These are phyloP conservation scores for Cladosporium sp. DNA, from an alignment of 2,329 filamentous ascomycete species.

Conservation along the genomic window DNA sequence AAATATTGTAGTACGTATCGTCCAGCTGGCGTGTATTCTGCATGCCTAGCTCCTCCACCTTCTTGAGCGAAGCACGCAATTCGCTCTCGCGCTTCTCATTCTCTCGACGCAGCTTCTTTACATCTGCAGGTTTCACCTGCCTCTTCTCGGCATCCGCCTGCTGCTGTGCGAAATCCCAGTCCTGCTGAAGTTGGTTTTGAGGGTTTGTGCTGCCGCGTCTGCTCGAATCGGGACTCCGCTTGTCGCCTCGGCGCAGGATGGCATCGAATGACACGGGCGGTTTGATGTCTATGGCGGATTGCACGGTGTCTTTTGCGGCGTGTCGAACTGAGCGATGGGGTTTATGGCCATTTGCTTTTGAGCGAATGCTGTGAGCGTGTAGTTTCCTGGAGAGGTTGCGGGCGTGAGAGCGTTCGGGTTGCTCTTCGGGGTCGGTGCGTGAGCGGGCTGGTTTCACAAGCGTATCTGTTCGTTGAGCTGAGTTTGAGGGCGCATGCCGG, in stretches of 20 bases:
- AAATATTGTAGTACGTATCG: slow-evolving; percentile 67
- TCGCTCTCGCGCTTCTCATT: slow-evolving; percentile 37
- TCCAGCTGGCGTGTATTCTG: slow-evolving; percentile 63
- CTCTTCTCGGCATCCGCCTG: slow-evolving; percentile 15
- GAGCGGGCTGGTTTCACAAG: slow-evolving; percentile 16
- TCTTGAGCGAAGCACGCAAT: slow-evolving; percentile 36
- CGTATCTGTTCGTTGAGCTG: too few species aligned
- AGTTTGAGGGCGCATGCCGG: too few species aligned
- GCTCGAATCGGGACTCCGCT: slow-evolving; percentile 22
- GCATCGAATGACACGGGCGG: slow-evolving; percentile 42
- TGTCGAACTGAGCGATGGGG: slow-evolving; percentile 23
- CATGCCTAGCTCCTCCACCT: slow-evolving; percentile 52
- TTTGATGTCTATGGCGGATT: slow-evolving; percentile 41
- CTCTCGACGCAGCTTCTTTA: slow-evolving; percentile 34
- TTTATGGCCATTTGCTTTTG: slow-evolving; percentile 2
- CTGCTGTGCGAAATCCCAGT: slow-evolving; percentile 19
- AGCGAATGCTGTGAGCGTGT: slow-evolving; percentile 9
- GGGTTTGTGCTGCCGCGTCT: slow-evolving; percentile 18
- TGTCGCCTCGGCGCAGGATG: slow-evolving; percentile 33
- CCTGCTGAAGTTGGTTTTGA: slow-evolving; percentile 5
- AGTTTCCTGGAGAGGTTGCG: slow-evolving; percentile 8
- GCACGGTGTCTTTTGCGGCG: slow-evolving; percentile 37
- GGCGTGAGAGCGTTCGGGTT: slow-evolving; percentile 5
- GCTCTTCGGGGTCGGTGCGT: slow-evolving; percentile 13
- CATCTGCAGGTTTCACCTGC: slow-evolving; percentile 35